Conservation (phyloP, 129 eudicot species). For the Scalesia atractyloides region DNA sequence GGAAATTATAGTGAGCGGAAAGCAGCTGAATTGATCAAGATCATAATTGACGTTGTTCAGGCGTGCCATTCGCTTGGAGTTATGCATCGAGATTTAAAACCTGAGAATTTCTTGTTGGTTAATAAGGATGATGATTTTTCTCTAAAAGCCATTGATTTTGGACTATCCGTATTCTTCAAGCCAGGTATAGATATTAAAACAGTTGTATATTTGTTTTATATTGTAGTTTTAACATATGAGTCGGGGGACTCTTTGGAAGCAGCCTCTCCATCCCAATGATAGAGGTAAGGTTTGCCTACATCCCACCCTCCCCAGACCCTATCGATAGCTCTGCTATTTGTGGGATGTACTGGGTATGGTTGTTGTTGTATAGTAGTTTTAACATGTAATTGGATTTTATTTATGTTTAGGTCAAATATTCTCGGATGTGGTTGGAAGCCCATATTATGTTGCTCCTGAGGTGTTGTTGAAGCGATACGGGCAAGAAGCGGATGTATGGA, state of each 20-base stretch:
- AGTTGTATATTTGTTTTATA: not conserved
- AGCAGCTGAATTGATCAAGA: slow-evolving; percentile 19
- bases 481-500: slow-evolving; percentile 26
- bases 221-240: not conserved
- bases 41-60: slow-evolving; percentile 17
- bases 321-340: no score
- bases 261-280: no score
- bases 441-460: slow-evolving; percentile 25
- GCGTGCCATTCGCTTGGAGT: slow-evolving; percentile 20
- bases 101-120: slow-evolving; percentile 16
- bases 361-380: not conserved
- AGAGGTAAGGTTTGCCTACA: no score
- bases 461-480: slow-evolving; percentile 18
- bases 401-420: slow-evolving; percentile 18
- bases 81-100: slow-evolving; percentile 19
- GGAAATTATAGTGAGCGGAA: slow-evolving; percentile 9
- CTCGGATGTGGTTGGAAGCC: slow-evolving; percentile 15
- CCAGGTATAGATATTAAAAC: not conserved
- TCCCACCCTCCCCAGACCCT: no score
- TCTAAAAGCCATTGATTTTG: slow-evolving; percentile 15
- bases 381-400: not conserved
- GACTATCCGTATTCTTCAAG: slow-evolving; percentile 20
- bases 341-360: not conserved
- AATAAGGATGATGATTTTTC: slow-evolving; percentile 19
- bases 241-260: no score